Evolutionary conservation across 1,284 basidiomycete genomes (phyloP).

Genomic region (Fomitopsis schrenkii): DNA sequence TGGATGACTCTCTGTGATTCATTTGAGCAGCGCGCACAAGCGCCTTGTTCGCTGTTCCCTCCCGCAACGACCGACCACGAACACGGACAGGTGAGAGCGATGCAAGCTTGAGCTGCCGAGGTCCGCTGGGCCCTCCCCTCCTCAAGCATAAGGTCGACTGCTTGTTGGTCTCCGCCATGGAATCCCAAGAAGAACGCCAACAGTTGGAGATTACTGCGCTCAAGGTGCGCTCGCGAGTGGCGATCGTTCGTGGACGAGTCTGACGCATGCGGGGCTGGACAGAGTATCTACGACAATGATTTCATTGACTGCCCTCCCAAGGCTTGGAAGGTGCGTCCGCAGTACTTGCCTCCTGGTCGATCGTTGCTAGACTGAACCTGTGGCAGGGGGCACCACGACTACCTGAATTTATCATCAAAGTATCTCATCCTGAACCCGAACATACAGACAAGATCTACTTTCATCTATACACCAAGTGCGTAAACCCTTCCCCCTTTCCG

Average conservation of each 20-base stretch:
- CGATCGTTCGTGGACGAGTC: too few species aligned
- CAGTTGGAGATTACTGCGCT: conserved; percentile 71
- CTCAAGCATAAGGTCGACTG: conserved; percentile 26
- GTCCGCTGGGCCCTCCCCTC: conserved; percentile 62
- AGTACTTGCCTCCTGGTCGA: not conserved
- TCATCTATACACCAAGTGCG: conserved; percentile 65
- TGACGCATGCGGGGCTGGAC: not conserved
- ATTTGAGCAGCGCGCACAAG: not conserved
- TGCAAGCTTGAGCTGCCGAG: conserved; percentile 73
- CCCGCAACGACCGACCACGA: not conserved
- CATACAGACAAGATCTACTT: conserved; percentile 56
- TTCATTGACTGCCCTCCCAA: conserved; percentile 71
- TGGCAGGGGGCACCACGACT: conserved; percentile 58
- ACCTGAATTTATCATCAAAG: conserved; percentile 70
- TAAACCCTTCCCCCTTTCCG: conserved; percentile 7
- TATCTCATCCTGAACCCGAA: conserved; percentile 55
- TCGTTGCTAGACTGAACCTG: not conserved
- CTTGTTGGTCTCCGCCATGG: conserved; percentile 46
- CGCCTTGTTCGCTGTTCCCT: conserved; percentile 1
- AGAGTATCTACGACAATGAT: conserved; percentile 72
- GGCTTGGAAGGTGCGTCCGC: conserved; percentile 67
- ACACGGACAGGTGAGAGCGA: conserved; percentile 22
- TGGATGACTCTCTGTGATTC: conserved; percentile 8
- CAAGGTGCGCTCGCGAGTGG: conserved; percentile 26
- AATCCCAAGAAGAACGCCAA: conserved; percentile 64